A percentile compares a stretch with the other conserved stretches of the same genome.
Evolutionary conservation across 306 rosid species (phyloP).

Genomic region (Cyamopsis tetragonoloba): DNA sequence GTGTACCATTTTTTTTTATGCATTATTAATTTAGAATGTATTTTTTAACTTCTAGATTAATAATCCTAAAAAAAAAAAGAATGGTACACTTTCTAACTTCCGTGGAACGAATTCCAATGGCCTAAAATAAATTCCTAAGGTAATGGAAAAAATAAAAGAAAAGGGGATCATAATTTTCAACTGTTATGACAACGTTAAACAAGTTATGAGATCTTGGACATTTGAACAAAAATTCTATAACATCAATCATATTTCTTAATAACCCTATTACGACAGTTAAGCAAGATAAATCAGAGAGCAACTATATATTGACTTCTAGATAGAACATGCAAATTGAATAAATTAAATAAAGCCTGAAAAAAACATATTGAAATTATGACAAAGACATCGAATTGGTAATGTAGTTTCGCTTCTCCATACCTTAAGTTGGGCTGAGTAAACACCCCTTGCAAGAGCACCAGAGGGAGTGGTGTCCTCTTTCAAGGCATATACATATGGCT

Average conservation of each 20-base stretch:
- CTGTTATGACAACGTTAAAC: not conserved
- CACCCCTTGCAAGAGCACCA: conserved; percentile 85
- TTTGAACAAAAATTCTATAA: not conserved
- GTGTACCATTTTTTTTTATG: too few relatives aligned
- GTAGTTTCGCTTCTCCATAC: conserved; percentile 26
- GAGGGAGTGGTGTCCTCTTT: conserved; percentile 92
- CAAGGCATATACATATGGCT: conserved; percentile 61
- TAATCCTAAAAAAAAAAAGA: too few relatives aligned
- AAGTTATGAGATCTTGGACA: not conserved
- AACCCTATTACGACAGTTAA: not conserved
- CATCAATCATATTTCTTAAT: not conserved
- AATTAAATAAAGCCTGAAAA: not conserved
- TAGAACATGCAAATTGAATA: not conserved
- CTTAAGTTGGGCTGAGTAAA: conserved; percentile 80
- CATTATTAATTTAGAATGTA: too few relatives aligned
- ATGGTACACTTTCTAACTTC: too few relatives aligned
- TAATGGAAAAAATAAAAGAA: not conserved
- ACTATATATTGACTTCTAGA: not conserved
- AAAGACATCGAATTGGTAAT: not conserved
- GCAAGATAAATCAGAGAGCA: not conserved
- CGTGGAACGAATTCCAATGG: too few relatives aligned
- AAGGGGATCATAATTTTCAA: not conserved
- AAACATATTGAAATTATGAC: not conserved
- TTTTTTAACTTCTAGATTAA: too few relatives aligned
- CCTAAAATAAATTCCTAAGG: not conserved